Conservation (phyloP, 2,329 filamentous ascomycete species). For the Emmonsiellopsis sp. region DNA sequence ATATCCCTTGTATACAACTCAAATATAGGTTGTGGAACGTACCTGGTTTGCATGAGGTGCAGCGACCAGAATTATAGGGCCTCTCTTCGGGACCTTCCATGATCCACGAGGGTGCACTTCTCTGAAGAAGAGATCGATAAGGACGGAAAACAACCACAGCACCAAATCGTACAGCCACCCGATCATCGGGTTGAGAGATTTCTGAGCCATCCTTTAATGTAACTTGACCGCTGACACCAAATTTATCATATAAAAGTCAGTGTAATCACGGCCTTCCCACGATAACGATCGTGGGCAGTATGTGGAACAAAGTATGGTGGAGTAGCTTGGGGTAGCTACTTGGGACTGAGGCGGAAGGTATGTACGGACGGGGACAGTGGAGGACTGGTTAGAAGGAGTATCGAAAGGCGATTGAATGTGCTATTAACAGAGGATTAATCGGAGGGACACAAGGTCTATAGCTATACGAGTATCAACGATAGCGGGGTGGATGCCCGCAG, state of each 20-base stretch:
- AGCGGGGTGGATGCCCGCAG: no score
- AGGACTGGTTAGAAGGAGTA: no score
- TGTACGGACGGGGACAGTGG: no score
- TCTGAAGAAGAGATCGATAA: constrained; percentile 95
- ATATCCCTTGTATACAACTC: not conserved
- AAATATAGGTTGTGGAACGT: constrained; percentile 19
- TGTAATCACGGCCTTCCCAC: no score
- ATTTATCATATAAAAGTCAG: not conserved
- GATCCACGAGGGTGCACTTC: constrained; percentile 91
- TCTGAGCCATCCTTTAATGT: constrained; percentile 23
- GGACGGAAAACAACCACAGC: constrained; percentile 48
- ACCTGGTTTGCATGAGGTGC: constrained; percentile 96
- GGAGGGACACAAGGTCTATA: no score
- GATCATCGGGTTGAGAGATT: constrained; percentile 35
- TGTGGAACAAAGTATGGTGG: no score
- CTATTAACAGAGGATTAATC: no score
- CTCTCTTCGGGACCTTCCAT: constrained; percentile 85
- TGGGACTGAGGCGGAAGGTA: no score
- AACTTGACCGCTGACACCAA: not conserved
- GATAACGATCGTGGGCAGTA: no score
- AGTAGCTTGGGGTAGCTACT: no score
- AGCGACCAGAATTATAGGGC: constrained; percentile 89
- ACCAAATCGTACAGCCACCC: constrained; percentile 43
- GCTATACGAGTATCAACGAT: no score
- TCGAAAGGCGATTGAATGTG: no score